Conservation (phyloP, 495 filamentous ascomycete genomes). For the Xanthoparmelia taractica region DNA sequence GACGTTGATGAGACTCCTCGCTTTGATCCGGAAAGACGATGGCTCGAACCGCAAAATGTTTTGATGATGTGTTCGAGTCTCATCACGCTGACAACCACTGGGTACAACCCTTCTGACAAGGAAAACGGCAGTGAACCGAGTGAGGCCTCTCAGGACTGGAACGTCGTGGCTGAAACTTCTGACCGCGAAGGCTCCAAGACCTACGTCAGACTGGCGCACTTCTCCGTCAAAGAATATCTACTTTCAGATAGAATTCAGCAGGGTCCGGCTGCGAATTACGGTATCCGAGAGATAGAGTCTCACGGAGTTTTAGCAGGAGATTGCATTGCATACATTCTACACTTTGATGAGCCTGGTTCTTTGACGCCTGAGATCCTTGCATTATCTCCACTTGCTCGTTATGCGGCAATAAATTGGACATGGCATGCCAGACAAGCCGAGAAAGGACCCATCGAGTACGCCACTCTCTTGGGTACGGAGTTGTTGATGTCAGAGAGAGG, state of each 20-base stretch:
- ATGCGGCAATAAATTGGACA: neutral
- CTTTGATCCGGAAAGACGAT: constrained; percentile 17
- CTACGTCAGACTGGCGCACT: constrained; percentile 3
- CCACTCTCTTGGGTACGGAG: neutral
- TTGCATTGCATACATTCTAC: neutral
- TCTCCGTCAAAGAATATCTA: constrained; percentile 9
- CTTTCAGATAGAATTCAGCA: constrained; percentile 6
- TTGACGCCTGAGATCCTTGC: neutral
- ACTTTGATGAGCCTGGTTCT: neutral
- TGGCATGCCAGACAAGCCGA: neutral
- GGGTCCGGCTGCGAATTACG: neutral
- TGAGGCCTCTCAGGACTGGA: neutral
- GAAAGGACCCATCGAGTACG: neutral
- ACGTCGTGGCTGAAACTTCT: neutral
- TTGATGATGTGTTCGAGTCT: constrained; percentile 22
- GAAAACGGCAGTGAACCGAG: neutral
- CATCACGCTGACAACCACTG: neutral
- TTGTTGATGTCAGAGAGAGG: neutral
- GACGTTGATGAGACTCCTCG: neutral
- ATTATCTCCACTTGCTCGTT: neutral
- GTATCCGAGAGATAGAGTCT: neutral
- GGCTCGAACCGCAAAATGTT: constrained; percentile 14
- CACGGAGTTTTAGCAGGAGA: neutral
- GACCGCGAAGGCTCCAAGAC: neutral
- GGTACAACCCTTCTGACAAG: neutral